Conservation (phyloP, 331 rosid genomes). For the Rhamnella rubrinervis region DNA sequence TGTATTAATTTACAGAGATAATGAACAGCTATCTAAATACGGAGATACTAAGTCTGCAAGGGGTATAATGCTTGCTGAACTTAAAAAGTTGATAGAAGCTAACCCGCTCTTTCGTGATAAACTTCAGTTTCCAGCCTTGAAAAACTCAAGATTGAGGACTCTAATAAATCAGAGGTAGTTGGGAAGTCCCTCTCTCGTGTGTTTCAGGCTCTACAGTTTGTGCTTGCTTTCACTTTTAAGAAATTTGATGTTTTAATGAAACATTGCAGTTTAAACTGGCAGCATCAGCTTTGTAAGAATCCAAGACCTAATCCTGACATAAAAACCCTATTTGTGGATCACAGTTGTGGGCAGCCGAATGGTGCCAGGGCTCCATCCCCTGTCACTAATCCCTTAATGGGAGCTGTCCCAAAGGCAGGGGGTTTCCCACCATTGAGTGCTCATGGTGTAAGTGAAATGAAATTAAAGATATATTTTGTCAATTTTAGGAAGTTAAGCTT, state of each 20-base stretch:
- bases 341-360: constrained; percentile 95
- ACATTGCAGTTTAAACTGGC: constrained; percentile 92
- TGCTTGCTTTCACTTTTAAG: constrained; percentile 8
- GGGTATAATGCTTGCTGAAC: constrained; percentile 94
- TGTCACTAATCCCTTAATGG: constrained; percentile 92
- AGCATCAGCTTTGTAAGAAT: constrained; percentile 99
- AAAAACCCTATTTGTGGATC: constrained; percentile 96
- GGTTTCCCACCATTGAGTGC: constrained; percentile 88
- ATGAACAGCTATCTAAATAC: constrained; percentile 93
- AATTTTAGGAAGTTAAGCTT: background rate
- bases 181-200: constrained; percentile 8
- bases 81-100: constrained; percentile 90
- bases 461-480: background rate
- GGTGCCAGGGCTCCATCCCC: constrained; percentile 99
- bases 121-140: constrained; percentile 93
- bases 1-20: constrained; percentile 64
- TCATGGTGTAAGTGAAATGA: constrained; percentile 76
- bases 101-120: constrained; percentile 97
- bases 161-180: constrained; percentile 93
- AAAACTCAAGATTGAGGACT: constrained; percentile 93
- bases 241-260: constrained; percentile 13
- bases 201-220: constrained; percentile 8
- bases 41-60: constrained; percentile 98
- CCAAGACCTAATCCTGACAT: constrained; percentile 99
- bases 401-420: constrained; percentile 84